These are phyloP conservation scores for Diplotaxis tenuifolia DNA, from an alignment of 345 rosid genomes.

Conservation along the genomic window DNA sequence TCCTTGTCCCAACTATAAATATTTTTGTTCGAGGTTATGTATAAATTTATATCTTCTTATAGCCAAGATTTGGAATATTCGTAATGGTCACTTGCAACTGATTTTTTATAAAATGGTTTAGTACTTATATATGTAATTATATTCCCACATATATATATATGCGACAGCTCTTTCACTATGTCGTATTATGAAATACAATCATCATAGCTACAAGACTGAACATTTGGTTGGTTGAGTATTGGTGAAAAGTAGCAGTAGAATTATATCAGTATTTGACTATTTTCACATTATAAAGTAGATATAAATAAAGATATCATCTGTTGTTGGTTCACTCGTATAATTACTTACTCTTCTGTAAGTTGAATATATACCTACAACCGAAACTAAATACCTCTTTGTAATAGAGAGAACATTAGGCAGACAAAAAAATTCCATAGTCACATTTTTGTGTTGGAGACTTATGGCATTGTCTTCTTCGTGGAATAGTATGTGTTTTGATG, in stretches of 20 bases:
- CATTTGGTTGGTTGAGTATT: not conserved
- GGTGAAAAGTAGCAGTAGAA: not conserved
- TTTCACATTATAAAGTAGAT: not conserved
- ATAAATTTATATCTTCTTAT: not conserved
- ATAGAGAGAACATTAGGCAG: slow-evolving; percentile 21
- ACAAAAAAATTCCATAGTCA: slow-evolving; percentile 17
- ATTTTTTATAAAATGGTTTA: not conserved
- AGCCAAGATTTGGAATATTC: not conserved
- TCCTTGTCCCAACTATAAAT: slow-evolving; percentile 7
- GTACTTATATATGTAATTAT: not conserved
- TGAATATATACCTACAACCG: not conserved
- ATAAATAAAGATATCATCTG: not conserved
- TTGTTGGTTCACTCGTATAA: not conserved
- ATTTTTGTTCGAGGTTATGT: not conserved
- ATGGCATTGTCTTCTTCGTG: slow-evolving; percentile 23
- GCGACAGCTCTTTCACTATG: not conserved
- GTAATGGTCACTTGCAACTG: not conserved
- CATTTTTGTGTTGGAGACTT: slow-evolving; percentile 31
- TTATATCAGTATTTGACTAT: not conserved
- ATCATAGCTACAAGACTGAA: not conserved
- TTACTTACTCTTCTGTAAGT: not conserved
- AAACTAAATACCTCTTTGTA: not conserved
- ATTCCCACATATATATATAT: not conserved
- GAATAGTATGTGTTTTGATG: slow-evolving; percentile 33
- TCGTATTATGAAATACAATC: not conserved